Percentiles rank a stretch among this genome's conserved stretches.
Conservation (phyloP, 2,329 filamentous ascomycete species). For the Capronia coronata region DNA sequence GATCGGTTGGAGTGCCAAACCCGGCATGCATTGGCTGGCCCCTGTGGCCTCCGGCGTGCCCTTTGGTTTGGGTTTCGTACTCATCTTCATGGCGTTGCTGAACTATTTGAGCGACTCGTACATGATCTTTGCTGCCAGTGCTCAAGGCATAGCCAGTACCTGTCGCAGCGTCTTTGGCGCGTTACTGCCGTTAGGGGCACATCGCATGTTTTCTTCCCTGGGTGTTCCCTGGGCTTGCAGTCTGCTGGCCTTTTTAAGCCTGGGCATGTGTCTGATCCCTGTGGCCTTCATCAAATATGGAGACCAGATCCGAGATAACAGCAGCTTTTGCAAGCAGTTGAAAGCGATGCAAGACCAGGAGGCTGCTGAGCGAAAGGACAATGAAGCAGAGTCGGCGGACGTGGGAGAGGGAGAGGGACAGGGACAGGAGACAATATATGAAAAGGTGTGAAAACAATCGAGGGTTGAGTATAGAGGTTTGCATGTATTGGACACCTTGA, state of each 20-base stretch:
- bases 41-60: conserved; percentile 56
- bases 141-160: conserved; percentile 48
- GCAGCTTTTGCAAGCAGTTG: conserved; percentile 39
- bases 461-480: no score
- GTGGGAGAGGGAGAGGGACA: neutral
- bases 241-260: conserved; percentile 36
- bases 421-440: no score
- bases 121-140: conserved; percentile 56
- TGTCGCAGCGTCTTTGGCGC: conserved; percentile 48
- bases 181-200: conserved; percentile 49
- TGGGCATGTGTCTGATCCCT: conserved; percentile 38
- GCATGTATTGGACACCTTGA: no score
- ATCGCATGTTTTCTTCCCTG: conserved; percentile 35
- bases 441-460: no score
- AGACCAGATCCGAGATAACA: conserved; percentile 36
- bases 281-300: conserved; percentile 40
- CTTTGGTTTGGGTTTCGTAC: conserved; percentile 55
- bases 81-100: conserved; percentile 58
- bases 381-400: conserved; percentile 1
- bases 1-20: conserved; percentile 38
- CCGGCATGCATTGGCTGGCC: conserved; percentile 34
- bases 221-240: conserved; percentile 40
- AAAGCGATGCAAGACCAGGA: conserved; percentile 34
- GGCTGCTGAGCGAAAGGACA: conserved; percentile 22
- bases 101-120: conserved; percentile 65